Conservation (phyloP, 2,329 filamentous ascomycete genomes). For the Neospermospora avenae region DNA sequence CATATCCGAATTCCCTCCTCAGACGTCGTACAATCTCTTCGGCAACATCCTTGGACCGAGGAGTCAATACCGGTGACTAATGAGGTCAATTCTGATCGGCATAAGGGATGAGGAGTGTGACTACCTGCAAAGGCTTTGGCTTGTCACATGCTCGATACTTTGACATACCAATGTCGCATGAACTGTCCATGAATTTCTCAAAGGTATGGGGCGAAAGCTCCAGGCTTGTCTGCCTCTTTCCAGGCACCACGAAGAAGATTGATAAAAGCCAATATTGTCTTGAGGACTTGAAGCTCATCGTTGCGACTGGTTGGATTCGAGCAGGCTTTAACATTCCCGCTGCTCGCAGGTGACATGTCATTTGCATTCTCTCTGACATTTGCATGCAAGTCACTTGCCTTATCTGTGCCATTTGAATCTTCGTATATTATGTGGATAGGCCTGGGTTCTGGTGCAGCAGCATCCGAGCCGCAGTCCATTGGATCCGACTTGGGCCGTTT, state of each 20-base stretch:
- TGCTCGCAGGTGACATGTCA: no score
- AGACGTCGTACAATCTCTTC: neutral
- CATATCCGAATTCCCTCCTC: neutral
- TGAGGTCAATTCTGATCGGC: neutral
- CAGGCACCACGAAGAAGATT: neutral
- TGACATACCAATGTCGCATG: no score
- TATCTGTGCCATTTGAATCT: no score
- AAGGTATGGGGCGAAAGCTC: no score
- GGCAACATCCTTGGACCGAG: neutral
- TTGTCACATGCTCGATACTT: neutral
- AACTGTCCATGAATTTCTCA: no score
- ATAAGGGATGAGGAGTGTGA: neutral
- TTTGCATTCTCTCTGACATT: no score
- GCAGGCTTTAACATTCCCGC: no score
- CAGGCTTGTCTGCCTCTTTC: neutral
- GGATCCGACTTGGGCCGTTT: neutral
- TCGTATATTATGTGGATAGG: neutral
- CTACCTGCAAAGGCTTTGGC: neutral
- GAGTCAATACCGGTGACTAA: neutral
- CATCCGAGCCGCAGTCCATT: neutral
- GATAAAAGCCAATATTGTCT: no score
- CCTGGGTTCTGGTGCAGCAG: no score
- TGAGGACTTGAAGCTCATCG: no score
- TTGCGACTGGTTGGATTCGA: neutral
- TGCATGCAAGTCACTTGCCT: no score